Conservation (phyloP, 306 rosid genomes). For the Hylodesmum podocarpum region DNA sequence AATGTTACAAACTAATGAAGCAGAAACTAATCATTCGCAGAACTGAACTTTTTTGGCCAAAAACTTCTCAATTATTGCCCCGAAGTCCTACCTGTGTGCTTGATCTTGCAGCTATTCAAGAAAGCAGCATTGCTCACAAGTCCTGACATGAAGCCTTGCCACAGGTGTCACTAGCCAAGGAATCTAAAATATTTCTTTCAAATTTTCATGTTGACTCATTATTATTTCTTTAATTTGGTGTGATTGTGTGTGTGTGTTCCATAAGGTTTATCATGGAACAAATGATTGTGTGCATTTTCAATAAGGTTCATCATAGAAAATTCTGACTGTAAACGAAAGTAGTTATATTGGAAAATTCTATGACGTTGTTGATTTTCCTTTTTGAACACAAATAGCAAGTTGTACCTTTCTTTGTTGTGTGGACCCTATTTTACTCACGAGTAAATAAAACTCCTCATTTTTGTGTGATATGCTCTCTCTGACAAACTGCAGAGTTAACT, state of each 20-base stretch:
- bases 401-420: not conserved
- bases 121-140: conserved; percentile 15
- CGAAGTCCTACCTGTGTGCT: conserved; percentile 35
- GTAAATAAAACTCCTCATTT: not conserved
- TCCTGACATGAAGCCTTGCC: conserved; percentile 25
- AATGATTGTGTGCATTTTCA: conserved; percentile 16
- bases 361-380: not conserved
- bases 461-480: not conserved
- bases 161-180: not conserved
- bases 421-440: not conserved
- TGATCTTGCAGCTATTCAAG: conserved; percentile 32
- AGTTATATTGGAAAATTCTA: not conserved
- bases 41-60: conserved; percentile 4
- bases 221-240: conserved; percentile 15
- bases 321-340: not conserved
- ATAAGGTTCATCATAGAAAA: not conserved
- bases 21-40: conserved; percentile 28
- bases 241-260: conserved; percentile 25
- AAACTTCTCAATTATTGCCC: conserved; percentile 26
- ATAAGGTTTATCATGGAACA: not conserved
- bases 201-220: conserved; percentile 1
- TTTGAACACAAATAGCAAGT: not conserved
- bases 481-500: not conserved
- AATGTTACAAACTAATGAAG: conserved; percentile 42
- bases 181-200: not conserved